phyloP scores from a whole-genome alignment of 148 eudicot species.

The Linanthus parryae region DNA sequence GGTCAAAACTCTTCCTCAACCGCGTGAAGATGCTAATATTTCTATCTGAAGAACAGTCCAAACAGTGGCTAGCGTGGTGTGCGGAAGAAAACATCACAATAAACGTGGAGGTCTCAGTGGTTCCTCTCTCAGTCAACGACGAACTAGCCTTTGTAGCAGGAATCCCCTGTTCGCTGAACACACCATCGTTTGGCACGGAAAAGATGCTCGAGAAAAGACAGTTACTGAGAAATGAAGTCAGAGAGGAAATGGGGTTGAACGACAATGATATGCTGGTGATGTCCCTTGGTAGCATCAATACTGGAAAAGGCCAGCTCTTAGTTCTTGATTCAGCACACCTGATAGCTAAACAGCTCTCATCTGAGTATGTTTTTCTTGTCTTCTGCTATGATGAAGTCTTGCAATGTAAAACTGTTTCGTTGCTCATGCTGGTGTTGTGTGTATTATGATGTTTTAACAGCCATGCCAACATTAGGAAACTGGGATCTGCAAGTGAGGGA shows the following conservation, averaged over 20 bases:
- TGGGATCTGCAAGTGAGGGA: constrained; percentile 24
- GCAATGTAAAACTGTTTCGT: not conserved
- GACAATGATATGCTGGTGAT: constrained; percentile 85
- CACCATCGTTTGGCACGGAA: constrained; percentile 66
- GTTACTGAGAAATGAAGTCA: constrained; percentile 55
- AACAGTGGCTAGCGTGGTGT: constrained; percentile 91
- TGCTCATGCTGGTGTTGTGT: not conserved
- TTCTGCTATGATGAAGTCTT: not conserved
- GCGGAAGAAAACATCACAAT: constrained; percentile 71
- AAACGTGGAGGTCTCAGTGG: constrained; percentile 45
- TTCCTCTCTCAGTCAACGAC: constrained; percentile 94
- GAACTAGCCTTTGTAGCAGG: constrained; percentile 98
- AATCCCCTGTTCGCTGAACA: constrained; percentile 68
- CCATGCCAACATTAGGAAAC: constrained; percentile 13
- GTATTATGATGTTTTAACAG: constrained; percentile 11
- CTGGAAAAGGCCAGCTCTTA: constrained; percentile 91
- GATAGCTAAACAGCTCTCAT: constrained; percentile 31
- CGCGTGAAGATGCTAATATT: constrained; percentile 82
- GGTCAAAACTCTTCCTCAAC: constrained; percentile 75
- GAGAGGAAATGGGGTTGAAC: constrained; percentile 84
- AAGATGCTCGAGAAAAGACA: constrained; percentile 71
- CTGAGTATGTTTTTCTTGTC: constrained; percentile 19
- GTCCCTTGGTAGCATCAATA: constrained; percentile 84
- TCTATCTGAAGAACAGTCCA: constrained; percentile 84
- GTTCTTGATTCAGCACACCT: constrained; percentile 78